phyloP scores from a whole-genome alignment of 192 early-diverging fungal species.

The Gorgonomyces haynaldii region DNA sequence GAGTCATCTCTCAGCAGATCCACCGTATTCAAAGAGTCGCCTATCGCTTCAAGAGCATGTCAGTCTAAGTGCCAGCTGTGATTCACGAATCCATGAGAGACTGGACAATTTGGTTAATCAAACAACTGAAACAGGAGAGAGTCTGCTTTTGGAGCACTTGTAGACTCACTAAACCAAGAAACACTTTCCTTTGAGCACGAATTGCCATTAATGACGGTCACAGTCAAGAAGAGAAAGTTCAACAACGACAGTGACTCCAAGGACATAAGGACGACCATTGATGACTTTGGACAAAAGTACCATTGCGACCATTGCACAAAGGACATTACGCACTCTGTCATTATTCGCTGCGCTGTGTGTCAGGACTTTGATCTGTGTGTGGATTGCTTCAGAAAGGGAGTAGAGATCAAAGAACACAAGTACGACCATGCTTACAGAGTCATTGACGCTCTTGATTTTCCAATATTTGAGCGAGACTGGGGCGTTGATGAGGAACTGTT shows the following conservation, averaged over 20 bases:
- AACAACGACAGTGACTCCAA: conserved; percentile 6
- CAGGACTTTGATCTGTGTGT: conserved; percentile 91
- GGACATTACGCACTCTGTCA: conserved; percentile 80
- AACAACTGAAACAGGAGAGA: no score
- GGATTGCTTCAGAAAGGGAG: conserved; percentile 79
- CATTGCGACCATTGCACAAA: conserved; percentile 82
- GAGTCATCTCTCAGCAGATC: no score
- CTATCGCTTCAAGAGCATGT: no score
- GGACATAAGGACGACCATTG: conserved; percentile 9
- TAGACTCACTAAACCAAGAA: no score
- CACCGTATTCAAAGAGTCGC: no score
- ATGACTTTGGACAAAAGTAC: conserved; percentile 33
- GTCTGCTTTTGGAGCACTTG: no score
- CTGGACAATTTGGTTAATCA: no score
- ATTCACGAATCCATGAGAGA: no score
- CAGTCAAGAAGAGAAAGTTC: conserved; percentile 10
- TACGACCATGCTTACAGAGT: conserved; percentile 83
- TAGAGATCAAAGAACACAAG: conserved; percentile 68
- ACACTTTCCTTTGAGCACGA: no score
- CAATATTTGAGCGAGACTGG: conserved; percentile 86
- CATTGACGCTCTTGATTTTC: conserved; percentile 76
- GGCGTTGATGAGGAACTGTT: conserved; percentile 91
- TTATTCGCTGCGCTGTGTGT: conserved; percentile 61
- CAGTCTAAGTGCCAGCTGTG: no score
- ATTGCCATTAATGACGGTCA: conserved; percentile 14